Evolutionary conservation across 2,329 filamentous ascomycete genomes (phyloP), one percentile per base, ranked within the genome.

Genomic region (Penicillium sp.): DNA sequence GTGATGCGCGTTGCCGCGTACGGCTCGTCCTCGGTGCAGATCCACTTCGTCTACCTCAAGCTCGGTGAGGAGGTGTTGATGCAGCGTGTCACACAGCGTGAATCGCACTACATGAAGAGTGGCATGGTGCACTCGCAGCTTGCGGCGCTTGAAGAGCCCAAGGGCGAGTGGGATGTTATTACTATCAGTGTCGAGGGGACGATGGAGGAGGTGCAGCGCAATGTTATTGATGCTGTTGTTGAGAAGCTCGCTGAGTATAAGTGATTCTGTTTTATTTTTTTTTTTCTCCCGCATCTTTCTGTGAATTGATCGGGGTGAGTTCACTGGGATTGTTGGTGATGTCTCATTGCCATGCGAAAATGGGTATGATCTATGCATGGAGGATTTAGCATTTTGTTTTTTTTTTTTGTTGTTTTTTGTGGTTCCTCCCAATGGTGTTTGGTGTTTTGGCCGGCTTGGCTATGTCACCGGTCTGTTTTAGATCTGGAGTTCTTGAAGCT

Each of bases 91-190:
- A 81, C 82, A 35, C 80, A 83, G 40, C 85, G 94, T 65, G 78
- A 93, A 77, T 87, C 87, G 52, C 94, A 99, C 74, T 99, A 94
- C 77, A 97, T 99, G 93, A 93, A 94, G 68, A 89, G 91, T 66
- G 85, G 86, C 69, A 97, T 99, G 93, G 93, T 99, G 9, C 87
- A 89, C 69, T 96, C 91, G 77, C 94, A 99, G 73, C 89, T 97
- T 65, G 85, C 88, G 62, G 89, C 87, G 52, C 83, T 99, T n/a
- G 93, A 99, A 77, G 86, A 89, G 61, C 94, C 94, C 0, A 85
- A 90, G 55, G 89, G 92, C 71, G 79, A 83, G 62, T 80, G 75
- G 71, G 90, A 94, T 74, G 88, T 90, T 60, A 82, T 92, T 61
- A 85, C 80, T 54, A 80, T 93, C 58, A 88, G 92, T 71, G 84